Percentiles rank a stretch among this genome's conserved stretches.
These are phyloP conservation scores for Sorghum bicolor DNA, from an alignment of 176 grass and related monocot genomes.

Conservation along the genomic window Sorghum_bicolor_NCBIv3 NC_012871.2:69700501-69701000, in stretches of 20 bases:
- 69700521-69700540: too few species aligned
- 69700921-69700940: not conserved
- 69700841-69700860: not conserved
- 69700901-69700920: not conserved
- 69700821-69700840: not conserved
- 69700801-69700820: not conserved
- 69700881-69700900: not conserved
- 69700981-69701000: not conserved
- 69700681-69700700: not conserved
- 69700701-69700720: conserved; percentile 20
- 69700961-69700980: not conserved
- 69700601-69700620: not conserved
- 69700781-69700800: not conserved
- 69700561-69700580: not conserved
- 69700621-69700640: not conserved
- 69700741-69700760: conserved; percentile 17
- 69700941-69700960: not conserved
- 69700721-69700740: not conserved
- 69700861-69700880: not conserved
- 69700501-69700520: not conserved
- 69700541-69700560: too few species aligned
- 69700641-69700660: not conserved
- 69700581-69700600: not conserved
- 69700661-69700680: not conserved
- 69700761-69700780: not conserved